Base-by-base conservation (phyloP, 805 yeast species). In the Yarrowia sp. region DNA sequence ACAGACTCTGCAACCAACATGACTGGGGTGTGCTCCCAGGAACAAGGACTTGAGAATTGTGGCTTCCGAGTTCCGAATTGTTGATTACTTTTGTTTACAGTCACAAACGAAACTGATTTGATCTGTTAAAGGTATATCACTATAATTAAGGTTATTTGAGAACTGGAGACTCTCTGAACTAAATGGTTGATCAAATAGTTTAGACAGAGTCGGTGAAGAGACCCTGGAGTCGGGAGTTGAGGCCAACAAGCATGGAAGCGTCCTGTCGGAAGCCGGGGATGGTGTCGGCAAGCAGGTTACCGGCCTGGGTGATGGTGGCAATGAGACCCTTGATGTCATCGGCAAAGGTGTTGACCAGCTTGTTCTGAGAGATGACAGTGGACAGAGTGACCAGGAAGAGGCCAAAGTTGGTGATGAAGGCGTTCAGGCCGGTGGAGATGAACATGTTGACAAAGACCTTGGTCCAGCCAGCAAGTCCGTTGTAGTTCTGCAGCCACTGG, bases 401-500 rank as follows among this genome's bases (percentile, higher is more conserved):
- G 9, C 67, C 67, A 8, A 63, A 15, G 56, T 63, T 63, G 48
- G 67, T 63, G 48, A 63, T 63, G 56, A 63, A 63, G 40, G 45
- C 56, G 40, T 48, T 63, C 42, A 63, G 67, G 8, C 67, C 67
- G 32, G 56, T 14, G 40, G 55, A 22, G 26, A 63, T 49, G 56
- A 38, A 63, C 55, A 63, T 14, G 56, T 63, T 48, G 26, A 41
- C 67, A 5, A 63, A 48, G 26, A 48, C 56, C 67, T 63, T 63
- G 38, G 67, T 49, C 67, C 67, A 63, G 55, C 67, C 67, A 38
- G 46, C 67, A 63, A 63, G 67, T 15, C 67, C 67, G 40, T 63
- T 48, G 48, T 63, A 63, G 67, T 49, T 48, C 56, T 63, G 22
- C n/a, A 63, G 56, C 67, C 67, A 63, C 19, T 36, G 19, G 67